phyloP scores from a whole-genome alignment of 768 basidiomycete species.

The Phlebiopsis flavidoalba region DNA sequence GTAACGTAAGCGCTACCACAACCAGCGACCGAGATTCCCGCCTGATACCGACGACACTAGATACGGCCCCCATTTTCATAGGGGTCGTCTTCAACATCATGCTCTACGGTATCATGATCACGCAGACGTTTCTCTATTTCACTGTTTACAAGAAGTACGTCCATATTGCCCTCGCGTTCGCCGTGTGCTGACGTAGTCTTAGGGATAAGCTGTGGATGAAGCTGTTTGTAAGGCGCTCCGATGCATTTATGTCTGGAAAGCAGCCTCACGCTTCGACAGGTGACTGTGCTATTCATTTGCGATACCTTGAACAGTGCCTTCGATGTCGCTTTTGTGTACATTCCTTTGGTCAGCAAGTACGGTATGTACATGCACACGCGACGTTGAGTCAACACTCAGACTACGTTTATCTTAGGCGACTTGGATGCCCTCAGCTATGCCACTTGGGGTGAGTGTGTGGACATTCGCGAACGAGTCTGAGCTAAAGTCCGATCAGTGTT shows the following conservation, averaged over 20 bases:
- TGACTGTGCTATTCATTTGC: conserved; percentile 37
- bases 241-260: background rate
- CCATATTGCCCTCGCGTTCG: background rate
- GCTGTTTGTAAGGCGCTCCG: conserved; percentile 30
- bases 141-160: conserved; percentile 33
- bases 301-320: conserved; percentile 46
- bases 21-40: background rate
- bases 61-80: conserved; percentile 45
- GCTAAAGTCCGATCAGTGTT: conserved; percentile 29
- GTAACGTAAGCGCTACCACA: background rate
- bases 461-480: background rate
- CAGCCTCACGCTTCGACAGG: conserved; percentile 23
- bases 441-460: conserved; percentile 22
- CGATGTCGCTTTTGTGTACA: conserved; percentile 40
- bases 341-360: conserved; percentile 41
- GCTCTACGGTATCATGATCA: conserved; percentile 46
- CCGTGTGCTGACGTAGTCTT: background rate
- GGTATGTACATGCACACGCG: conserved; percentile 24
- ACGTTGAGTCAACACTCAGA: background rate
- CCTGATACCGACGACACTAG: conserved; percentile 20
- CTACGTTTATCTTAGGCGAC: conserved; percentile 21
- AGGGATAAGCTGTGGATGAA: conserved; percentile 46
- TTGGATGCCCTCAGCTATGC: conserved; percentile 20
- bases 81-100: conserved; percentile 42
- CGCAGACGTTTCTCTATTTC: conserved; percentile 44